Evolutionary conservation across 2,329 filamentous ascomycete species (phyloP).

Genomic region (Ophidiomyces ophidiicola): DNA sequence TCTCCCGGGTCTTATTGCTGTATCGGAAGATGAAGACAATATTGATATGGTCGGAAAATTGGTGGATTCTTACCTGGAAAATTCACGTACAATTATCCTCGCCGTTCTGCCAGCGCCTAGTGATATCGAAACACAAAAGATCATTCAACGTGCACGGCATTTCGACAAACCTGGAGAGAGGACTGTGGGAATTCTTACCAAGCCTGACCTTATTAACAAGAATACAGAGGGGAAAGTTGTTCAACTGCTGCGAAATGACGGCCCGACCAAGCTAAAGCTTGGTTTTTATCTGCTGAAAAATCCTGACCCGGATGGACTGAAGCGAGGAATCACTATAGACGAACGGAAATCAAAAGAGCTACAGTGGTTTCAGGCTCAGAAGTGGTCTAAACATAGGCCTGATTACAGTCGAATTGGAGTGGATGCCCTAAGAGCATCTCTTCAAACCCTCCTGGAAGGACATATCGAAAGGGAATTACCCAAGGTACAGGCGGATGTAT

Average conservation of each 20-base stretch:
- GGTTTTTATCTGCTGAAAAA: slow-evolving; percentile 12
- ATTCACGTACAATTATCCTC: slow-evolving; percentile 32
- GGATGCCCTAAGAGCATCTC: slow-evolving; percentile 27
- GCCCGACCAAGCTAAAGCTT: slow-evolving; percentile 8
- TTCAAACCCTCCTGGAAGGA: slow-evolving; percentile 32
- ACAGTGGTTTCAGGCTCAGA: neutral
- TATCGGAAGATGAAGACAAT: slow-evolving; percentile 27
- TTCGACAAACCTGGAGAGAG: slow-evolving; percentile 28
- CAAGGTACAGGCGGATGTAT: slow-evolving; percentile 18
- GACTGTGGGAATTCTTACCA: slow-evolving; percentile 43
- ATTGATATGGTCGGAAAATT: slow-evolving; percentile 29
- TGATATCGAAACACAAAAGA: slow-evolving; percentile 38
- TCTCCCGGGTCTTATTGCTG: slow-evolving; percentile 35
- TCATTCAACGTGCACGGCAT: slow-evolving; percentile 31
- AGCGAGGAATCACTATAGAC: neutral
- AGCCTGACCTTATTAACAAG: slow-evolving; percentile 42
- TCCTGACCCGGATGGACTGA: slow-evolving; percentile 4
- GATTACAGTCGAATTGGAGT: slow-evolving; percentile 32
- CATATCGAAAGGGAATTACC: slow-evolving; percentile 35
- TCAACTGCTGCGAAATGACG: slow-evolving; percentile 3
- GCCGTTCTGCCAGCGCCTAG: slow-evolving; percentile 34
- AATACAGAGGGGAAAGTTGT: slow-evolving; percentile 9
- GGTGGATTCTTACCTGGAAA: slow-evolving; percentile 31
- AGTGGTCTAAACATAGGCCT: slow-evolving; percentile 23
- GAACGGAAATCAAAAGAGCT: slow-evolving; percentile 1